Conservation (phyloP, 805 yeast genomes). For the Starmerella vitae region DNA sequence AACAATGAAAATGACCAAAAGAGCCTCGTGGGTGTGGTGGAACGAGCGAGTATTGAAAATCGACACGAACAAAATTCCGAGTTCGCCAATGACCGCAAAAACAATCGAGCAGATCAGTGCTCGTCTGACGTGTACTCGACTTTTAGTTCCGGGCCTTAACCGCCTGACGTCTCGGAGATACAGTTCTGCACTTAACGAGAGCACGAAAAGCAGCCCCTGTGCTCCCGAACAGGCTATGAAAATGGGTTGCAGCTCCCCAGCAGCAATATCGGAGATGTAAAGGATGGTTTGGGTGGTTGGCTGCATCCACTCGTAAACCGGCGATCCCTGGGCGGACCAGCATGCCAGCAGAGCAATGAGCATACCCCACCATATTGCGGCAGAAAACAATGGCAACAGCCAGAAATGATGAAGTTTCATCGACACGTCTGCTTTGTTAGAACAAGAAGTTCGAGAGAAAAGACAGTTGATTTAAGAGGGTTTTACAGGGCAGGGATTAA, state of each 20-base stretch:
- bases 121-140: slow-evolving; percentile 22
- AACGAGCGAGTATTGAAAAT: slow-evolving; percentile 53
- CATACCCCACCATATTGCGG: slow-evolving; percentile 84
- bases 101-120: slow-evolving; percentile 32
- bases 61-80: slow-evolving; percentile 61
- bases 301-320: slow-evolving; percentile 47
- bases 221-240: slow-evolving; percentile 67
- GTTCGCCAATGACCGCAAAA: slow-evolving; percentile 44
- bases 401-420: slow-evolving; percentile 24
- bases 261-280: slow-evolving; percentile 78
- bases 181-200: slow-evolving; percentile 51
- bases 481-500: no score
- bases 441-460: no score
- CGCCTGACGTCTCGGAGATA: slow-evolving; percentile 44
- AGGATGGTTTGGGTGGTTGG: slow-evolving; percentile 33
- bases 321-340: slow-evolving; percentile 76
- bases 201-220: slow-evolving; percentile 62
- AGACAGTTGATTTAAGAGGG: no score
- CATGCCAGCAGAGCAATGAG: slow-evolving; percentile 59
- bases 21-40: slow-evolving; percentile 39
- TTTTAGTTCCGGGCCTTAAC: slow-evolving; percentile 32
- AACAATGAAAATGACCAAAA: slow-evolving; percentile 65
- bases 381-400: slow-evolving; percentile 50
- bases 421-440: no score
- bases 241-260: slow-evolving; percentile 60